phyloP scores from a whole-genome alignment of 73 alveolate species.

The Blepharisma japonicum region DNA sequence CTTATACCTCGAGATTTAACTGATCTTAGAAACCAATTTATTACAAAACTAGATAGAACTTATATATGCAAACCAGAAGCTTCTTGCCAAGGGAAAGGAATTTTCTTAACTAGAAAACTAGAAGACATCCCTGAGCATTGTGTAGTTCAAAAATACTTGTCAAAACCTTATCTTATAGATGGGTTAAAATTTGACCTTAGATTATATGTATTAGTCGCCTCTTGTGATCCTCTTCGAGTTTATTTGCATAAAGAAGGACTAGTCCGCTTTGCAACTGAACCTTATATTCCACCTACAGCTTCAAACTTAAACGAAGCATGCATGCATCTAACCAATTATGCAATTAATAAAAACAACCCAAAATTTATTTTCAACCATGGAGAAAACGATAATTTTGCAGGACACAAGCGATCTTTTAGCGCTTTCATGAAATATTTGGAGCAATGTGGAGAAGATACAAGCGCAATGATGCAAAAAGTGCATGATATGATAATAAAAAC shows the following conservation, averaged over 20 bases:
- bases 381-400: conserved; percentile 42
- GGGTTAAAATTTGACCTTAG: conserved; percentile 97
- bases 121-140: conserved; percentile 66
- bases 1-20: conserved; percentile 15
- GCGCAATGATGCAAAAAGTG: not conserved
- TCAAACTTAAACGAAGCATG: conserved; percentile 41
- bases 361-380: conserved; percentile 57
- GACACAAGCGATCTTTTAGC: conserved; percentile 55
- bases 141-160: conserved; percentile 87
- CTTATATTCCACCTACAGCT: conserved; percentile 50
- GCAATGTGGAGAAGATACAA: conserved; percentile 46
- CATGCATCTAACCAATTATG: conserved; percentile 69
- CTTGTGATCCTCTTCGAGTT: conserved; percentile 77
- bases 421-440: conserved; percentile 37
- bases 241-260: conserved; percentile 85
- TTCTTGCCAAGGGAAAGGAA: conserved; percentile 66
- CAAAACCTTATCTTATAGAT: conserved; percentile 89
- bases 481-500: conserved; percentile 50
- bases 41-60: conserved; percentile 14
- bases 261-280: conserved; percentile 80
- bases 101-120: conserved; percentile 59
- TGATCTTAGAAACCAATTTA: conserved; percentile 29
- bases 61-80: conserved; percentile 60
- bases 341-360: conserved; percentile 55
- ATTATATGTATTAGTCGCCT: conserved; percentile 71